phyloP scores from a whole-genome alignment of 371 early-diverging fungal genomes.

The Smittium culicis region DNA sequence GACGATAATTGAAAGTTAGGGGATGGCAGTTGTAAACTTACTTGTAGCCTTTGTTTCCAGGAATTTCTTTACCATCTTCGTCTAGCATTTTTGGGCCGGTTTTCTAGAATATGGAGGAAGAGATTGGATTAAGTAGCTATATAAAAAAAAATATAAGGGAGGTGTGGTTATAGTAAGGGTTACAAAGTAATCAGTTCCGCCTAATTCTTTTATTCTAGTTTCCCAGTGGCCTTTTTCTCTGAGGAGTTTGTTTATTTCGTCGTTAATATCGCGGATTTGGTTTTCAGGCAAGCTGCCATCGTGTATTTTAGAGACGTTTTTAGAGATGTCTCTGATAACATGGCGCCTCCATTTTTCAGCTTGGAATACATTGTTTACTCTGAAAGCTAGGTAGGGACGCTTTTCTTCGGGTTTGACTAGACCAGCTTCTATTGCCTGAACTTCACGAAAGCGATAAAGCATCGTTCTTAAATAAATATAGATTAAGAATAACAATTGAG shows the following conservation, averaged over 20 bases:
- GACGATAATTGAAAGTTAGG: no score
- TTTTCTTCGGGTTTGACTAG: conserved; percentile 42
- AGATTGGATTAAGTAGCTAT: not conserved
- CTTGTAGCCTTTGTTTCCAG: conserved; percentile 85
- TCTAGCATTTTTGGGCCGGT: conserved; percentile 64
- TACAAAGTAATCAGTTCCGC: conserved; percentile 87
- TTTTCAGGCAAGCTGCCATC: conserved; percentile 73
- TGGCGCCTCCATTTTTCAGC: conserved; percentile 85
- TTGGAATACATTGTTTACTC: conserved; percentile 51
- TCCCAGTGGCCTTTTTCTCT: conserved; percentile 90
- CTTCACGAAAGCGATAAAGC: conserved; percentile 91
- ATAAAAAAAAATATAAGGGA: no score
- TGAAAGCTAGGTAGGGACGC: conserved; percentile 61
- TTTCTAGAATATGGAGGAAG: conserved; percentile 32
- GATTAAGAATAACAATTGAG: not conserved
- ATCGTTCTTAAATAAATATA: conserved; percentile 36
- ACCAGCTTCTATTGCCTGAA: conserved; percentile 77
- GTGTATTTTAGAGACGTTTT: conserved; percentile 79
- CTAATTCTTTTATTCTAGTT: conserved; percentile 71
- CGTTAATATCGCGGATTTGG: conserved; percentile 88
- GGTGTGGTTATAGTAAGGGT: no score
- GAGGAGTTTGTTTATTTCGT: conserved; percentile 85
- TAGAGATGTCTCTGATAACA: conserved; percentile 70
- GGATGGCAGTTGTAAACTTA: no score
- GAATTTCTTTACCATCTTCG: conserved; percentile 75